phyloP scores from a whole-genome alignment of 2,329 filamentous ascomycete species.

The Aspergillus cejpii region DNA sequence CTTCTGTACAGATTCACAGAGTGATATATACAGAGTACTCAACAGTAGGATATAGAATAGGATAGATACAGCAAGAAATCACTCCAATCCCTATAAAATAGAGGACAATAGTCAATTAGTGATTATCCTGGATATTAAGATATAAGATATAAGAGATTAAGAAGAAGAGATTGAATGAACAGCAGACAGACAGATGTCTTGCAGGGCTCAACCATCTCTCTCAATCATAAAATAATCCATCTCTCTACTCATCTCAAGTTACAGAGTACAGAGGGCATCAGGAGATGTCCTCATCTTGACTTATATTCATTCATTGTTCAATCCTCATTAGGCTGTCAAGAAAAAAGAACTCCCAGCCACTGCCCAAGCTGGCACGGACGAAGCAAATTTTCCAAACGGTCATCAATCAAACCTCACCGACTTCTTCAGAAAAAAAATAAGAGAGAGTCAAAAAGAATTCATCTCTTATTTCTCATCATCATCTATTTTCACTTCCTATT shows the following conservation, averaged over 20 bases:
- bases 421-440: slow-evolving; percentile 10
- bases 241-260: no score
- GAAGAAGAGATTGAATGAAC: background rate
- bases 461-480: slow-evolving; percentile 1
- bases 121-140: no score
- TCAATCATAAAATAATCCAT: no score
- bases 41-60: no score
- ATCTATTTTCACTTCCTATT: no score
- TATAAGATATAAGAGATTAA: no score
- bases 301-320: slow-evolving; percentile 2
- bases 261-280: background rate
- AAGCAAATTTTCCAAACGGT: slow-evolving; percentile 8
- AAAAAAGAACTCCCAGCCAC: slow-evolving; percentile 4
- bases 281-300: background rate
- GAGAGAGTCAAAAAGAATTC: background rate
- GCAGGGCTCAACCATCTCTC: slow-evolving; percentile 1
- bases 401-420: slow-evolving; percentile 18
- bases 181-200: background rate
- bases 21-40: no score
- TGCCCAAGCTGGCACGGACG: slow-evolving; percentile 5
- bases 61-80: no score
- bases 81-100: no score
- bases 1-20: no score
- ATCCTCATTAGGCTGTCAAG: slow-evolving; percentile 2
- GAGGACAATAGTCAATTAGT: no score